phyloP scores from a whole-genome alignment of 805 yeast species.

The Yarrowia deformans region DNA sequence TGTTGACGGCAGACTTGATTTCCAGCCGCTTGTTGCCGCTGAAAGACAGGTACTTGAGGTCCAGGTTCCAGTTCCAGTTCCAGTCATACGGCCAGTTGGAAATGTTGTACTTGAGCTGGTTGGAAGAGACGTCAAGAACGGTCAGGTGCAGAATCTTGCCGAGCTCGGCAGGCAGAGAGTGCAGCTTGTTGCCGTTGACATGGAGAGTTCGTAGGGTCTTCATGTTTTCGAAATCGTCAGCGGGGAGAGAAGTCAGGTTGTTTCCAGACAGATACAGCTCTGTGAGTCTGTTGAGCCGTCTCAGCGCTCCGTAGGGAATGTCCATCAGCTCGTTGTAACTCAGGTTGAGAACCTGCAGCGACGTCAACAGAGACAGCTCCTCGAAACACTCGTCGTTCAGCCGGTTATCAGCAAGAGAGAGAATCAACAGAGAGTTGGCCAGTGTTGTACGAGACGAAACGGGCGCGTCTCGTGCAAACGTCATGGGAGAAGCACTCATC shows the following conservation, averaged over 20 bases:
- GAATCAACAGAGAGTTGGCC: constrained; percentile 60
- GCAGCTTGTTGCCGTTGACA: constrained; percentile 83
- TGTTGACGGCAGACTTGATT: constrained; percentile 71
- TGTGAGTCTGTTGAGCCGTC: constrained; percentile 62
- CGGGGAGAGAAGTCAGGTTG: constrained; percentile 75
- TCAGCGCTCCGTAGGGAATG: constrained; percentile 75
- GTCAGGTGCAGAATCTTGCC: constrained; percentile 68
- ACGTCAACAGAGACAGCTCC: constrained; percentile 63
- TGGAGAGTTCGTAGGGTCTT: constrained; percentile 65
- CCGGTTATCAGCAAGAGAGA: constrained; percentile 83
- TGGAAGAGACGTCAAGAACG: constrained; percentile 89
- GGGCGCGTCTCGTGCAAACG: constrained; percentile 14
- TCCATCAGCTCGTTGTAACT: constrained; percentile 87
- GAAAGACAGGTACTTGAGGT: constrained; percentile 79
- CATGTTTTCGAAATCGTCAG: constrained; percentile 79
- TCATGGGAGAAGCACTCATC: constrained; percentile 34
- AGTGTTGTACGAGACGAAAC: constrained; percentile 44
- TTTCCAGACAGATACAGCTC: constrained; percentile 86
- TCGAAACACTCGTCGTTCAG: constrained; percentile 79
- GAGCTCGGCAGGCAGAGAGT: constrained; percentile 87
- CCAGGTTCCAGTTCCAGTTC: constrained; percentile 91
- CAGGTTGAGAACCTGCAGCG: constrained; percentile 70
- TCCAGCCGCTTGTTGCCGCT: constrained; percentile 94
- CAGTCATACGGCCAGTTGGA: constrained; percentile 96
- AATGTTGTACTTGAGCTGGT: constrained; percentile 87